A percentile compares a stretch with the other conserved stretches of the same genome.
phyloP scores from a whole-genome alignment of 805 yeast genomes.

The Candida khao-thaluensis region DNA sequence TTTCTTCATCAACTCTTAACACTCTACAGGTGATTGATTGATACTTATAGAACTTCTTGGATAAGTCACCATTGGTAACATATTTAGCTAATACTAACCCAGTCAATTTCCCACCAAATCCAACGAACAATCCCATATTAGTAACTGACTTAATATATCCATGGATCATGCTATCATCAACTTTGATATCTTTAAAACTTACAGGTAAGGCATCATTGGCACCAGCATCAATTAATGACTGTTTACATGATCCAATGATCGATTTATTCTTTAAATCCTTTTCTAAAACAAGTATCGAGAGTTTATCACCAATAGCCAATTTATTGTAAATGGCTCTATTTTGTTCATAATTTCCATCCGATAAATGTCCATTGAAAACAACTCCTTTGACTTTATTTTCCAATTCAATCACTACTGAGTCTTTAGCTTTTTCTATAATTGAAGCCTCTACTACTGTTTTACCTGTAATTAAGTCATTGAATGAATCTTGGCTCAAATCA shows the following conservation, averaged over 20 bases:
- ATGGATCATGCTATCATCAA: conserved; percentile 44
- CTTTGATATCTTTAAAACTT: conserved; percentile 54
- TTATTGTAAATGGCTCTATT: conserved; percentile 65
- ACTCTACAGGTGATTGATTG: conserved; percentile 75
- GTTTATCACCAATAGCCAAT: conserved; percentile 57
- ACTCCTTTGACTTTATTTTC: conserved; percentile 61
- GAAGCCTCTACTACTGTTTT: conserved; percentile 56
- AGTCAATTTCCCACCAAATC: conserved; percentile 74
- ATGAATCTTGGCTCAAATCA: conserved; percentile 46
- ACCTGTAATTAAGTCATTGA: conserved; percentile 56
- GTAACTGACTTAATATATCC: conserved; percentile 83
- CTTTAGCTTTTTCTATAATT: conserved; percentile 74
- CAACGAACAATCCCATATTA: conserved; percentile 77
- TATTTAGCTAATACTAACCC: conserved; percentile 81
- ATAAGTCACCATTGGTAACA: conserved; percentile 55
- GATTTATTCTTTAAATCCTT: conserved; percentile 62
- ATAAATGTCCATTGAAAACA: conserved; percentile 68
- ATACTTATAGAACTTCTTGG: conserved; percentile 53
- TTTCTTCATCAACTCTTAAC: conserved; percentile 63
- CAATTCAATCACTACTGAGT: conserved; percentile 65
- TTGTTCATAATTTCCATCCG: conserved; percentile 74
- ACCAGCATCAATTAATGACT: conserved; percentile 66
- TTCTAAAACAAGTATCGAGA: conserved; percentile 65
- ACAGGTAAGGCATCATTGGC: conserved; percentile 53
- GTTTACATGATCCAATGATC: conserved; percentile 62